Evolutionary conservation across 805 yeast genomes (phyloP).

Genomic region (Barnettozyma vustinii): DNA sequence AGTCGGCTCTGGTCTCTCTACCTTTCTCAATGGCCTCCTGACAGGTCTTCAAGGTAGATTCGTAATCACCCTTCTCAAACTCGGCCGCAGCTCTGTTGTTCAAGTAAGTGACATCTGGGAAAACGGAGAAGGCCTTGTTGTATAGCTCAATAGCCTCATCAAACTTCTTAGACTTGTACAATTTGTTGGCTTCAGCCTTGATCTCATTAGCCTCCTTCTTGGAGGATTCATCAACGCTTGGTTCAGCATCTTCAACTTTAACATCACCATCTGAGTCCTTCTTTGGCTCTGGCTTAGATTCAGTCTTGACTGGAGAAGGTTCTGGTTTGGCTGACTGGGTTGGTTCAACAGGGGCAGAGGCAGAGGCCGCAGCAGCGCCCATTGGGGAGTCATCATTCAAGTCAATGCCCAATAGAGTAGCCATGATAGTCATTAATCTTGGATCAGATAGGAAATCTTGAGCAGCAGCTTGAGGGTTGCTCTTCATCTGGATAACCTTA

Average conservation of each 20-base stretch:
- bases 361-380: slow-evolving; percentile 11
- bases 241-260: slow-evolving; percentile 23
- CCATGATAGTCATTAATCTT: slow-evolving; percentile 83
- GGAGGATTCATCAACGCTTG: slow-evolving; percentile 11
- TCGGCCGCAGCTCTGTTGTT: slow-evolving; percentile 98
- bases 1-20: slow-evolving; percentile 85
- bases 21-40: slow-evolving; percentile 82
- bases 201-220: slow-evolving; percentile 57
- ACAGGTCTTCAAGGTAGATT: slow-evolving; percentile 77
- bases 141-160: slow-evolving; percentile 89
- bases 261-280: slow-evolving; percentile 34
- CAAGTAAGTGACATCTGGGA: slow-evolving; percentile 84
- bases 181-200: slow-evolving; percentile 80
- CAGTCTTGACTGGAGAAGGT: slow-evolving; percentile 23
- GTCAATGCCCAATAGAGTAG: slow-evolving; percentile 79
- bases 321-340: slow-evolving; percentile 21
- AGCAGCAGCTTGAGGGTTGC: slow-evolving; percentile 72
- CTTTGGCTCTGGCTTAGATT: slow-evolving; percentile 24
- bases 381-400: slow-evolving; percentile 34
- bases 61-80: slow-evolving; percentile 90
- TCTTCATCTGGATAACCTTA: slow-evolving; percentile 54
- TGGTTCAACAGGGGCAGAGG: slow-evolving; percentile 24
- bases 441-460: slow-evolving; percentile 72
- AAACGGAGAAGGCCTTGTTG: slow-evolving; percentile 76
- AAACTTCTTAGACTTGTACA: slow-evolving; percentile 82